phyloP scores from a whole-genome alignment of 1,284 basidiomycete genomes.

The Peniophora sp. region DNA sequence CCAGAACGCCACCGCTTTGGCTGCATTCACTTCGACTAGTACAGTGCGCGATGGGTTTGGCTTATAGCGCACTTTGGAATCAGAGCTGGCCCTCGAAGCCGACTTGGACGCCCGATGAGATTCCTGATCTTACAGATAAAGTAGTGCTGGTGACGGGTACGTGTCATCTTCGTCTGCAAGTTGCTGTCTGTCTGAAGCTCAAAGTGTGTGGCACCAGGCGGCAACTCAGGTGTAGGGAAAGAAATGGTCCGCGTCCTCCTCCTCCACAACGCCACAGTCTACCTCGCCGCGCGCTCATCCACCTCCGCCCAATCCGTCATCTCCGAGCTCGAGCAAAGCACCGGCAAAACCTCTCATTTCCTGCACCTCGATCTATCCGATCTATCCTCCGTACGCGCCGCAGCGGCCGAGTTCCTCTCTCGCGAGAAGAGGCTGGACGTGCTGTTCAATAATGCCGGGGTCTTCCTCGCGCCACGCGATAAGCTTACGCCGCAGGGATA shows the following conservation, averaged over 20 bases:
- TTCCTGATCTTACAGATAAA: not conserved
- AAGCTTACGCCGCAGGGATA: conserved; percentile 44
- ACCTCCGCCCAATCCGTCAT: not conserved
- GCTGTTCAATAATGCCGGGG: conserved; percentile 29
- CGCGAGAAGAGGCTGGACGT: conserved; percentile 27
- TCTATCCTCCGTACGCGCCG: conserved; percentile 30
- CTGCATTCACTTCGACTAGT: too few relatives aligned
- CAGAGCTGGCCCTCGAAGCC: not conserved
- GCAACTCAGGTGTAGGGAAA: conserved; percentile 2
- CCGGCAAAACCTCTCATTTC: not conserved
- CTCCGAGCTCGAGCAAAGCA: not conserved
- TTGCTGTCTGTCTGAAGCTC: not conserved
- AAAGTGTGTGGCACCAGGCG: not conserved
- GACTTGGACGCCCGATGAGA: not conserved
- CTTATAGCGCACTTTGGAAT: too few relatives aligned
- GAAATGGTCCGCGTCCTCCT: conserved; percentile 1
- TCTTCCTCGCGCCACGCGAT: conserved; percentile 25
- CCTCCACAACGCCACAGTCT: not conserved
- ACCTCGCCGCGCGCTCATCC: not conserved
- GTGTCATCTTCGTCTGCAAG: not conserved
- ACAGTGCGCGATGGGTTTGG: too few relatives aligned
- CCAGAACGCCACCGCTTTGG: too few relatives aligned
- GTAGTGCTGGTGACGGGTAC: not conserved
- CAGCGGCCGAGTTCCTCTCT: conserved; percentile 29
- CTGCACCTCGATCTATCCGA: not conserved